Percentiles rank a stretch among this genome's conserved stretches.
phyloP scores from a whole-genome alignment of 108 stramenopile genomes.

The Fragilariopsis cylindrus region DNA sequence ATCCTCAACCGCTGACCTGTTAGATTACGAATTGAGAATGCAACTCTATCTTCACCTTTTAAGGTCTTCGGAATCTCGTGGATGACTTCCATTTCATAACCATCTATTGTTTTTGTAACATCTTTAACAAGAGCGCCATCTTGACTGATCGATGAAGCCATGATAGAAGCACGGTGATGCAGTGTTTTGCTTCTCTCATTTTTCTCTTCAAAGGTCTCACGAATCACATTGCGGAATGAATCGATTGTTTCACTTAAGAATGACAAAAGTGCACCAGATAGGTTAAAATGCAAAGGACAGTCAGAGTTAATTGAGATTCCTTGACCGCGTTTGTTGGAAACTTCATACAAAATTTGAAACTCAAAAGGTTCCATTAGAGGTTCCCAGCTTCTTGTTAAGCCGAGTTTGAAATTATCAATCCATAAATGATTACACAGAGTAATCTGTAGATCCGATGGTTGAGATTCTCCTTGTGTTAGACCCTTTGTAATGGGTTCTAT shows the following conservation, averaged over 20 bases:
- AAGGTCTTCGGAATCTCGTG: conserved; percentile 67
- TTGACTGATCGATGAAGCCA: background rate
- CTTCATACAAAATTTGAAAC: conserved; percentile 67
- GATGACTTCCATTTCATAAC: conserved; percentile 37
- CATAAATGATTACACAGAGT: conserved; percentile 54
- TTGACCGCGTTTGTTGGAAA: conserved; percentile 54
- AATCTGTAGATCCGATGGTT: conserved; percentile 50
- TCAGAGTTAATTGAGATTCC: conserved; percentile 71
- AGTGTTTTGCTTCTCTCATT: conserved; percentile 3
- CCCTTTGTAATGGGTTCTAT: conserved; percentile 17
- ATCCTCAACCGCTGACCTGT: conserved; percentile 88
- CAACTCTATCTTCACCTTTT: conserved; percentile 66
- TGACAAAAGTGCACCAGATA: conserved; percentile 82
- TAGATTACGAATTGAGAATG: conserved; percentile 87
- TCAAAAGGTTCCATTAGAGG: conserved; percentile 87
- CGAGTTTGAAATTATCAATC: conserved; percentile 94
- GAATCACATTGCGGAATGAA: conserved; percentile 41
- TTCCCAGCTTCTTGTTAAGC: conserved; percentile 93
- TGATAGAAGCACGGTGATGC: background rate
- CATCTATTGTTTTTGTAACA: conserved; percentile 21
- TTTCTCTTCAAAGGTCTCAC: conserved; percentile 39
- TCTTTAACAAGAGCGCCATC: conserved; percentile 26
- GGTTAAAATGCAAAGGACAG: conserved; percentile 82
- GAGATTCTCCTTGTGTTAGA: conserved; percentile 21
- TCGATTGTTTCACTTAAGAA: conserved; percentile 75